Conservation (phyloP, 2,329 filamentous ascomycete species). For the Colletotrichum chrysophilum region DNA sequence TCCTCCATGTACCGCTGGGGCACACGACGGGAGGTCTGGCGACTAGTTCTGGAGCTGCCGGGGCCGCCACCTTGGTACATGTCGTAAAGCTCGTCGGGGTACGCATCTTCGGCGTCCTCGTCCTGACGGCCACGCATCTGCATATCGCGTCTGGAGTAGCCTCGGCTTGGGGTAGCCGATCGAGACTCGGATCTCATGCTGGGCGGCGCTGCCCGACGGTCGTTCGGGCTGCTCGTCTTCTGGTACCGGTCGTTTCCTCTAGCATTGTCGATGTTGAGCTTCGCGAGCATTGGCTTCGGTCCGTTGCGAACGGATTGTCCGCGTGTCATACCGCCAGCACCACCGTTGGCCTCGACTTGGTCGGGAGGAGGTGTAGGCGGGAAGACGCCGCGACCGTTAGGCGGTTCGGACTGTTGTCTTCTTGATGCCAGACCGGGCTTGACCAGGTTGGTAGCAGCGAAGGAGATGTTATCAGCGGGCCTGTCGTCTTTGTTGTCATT, state of each 20-base stretch:
- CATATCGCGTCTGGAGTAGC: constrained; percentile 28
- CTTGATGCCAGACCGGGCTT: constrained; percentile 82
- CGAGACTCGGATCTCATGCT: constrained; percentile 41
- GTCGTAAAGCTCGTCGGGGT: constrained; percentile 74
- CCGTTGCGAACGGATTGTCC: constrained; percentile 67
- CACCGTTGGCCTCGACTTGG: constrained; percentile 64
- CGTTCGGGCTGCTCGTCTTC: constrained; percentile 50
- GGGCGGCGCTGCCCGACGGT: constrained; percentile 33
- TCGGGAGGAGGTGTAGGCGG: constrained; percentile 99
- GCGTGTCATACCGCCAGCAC: constrained; percentile 47
- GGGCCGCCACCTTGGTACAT: constrained; percentile 52
- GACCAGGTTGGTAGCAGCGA: constrained; percentile 90
- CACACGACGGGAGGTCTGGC: constrained; percentile 40
- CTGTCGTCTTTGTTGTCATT: constrained; percentile 75
- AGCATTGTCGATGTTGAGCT: constrained; percentile 64
- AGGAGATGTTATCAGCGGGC: constrained; percentile 84
- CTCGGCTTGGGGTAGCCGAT: constrained; percentile 46
- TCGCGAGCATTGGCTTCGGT: constrained; percentile 64
- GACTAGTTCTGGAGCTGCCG: constrained; percentile 44
- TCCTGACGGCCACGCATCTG: constrained; percentile 26
- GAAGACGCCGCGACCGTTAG: constrained; percentile 78
- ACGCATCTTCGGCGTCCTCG: constrained; percentile 65
- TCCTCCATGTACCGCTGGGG: constrained; percentile 76
- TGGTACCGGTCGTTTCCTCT: constrained; percentile 60
- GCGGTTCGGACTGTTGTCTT: constrained; percentile 85